Conservation (phyloP, 208 protist species). For the Acanthamoeba culbertsoni region DNA sequence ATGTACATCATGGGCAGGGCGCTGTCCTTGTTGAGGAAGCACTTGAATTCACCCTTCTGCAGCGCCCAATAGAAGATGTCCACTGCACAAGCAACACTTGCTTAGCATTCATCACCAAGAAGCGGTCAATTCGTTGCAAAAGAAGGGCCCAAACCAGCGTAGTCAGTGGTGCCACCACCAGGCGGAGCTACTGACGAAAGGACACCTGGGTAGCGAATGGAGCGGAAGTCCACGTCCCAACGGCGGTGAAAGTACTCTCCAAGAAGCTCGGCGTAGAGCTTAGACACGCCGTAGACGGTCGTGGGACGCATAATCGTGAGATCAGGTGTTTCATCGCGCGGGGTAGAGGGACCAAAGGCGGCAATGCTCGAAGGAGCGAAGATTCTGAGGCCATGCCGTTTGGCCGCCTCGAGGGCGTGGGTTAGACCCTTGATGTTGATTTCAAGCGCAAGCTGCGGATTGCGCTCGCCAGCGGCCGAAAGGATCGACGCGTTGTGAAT, state of each 20-base stretch:
- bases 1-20: conserved; percentile 91
- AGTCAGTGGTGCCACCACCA: conserved; percentile 82
- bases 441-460: conserved; percentile 81
- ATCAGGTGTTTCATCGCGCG: conserved; percentile 85
- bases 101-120: no score
- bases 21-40: conserved; percentile 82
- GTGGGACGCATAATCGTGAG: conserved; percentile 86
- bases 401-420: conserved; percentile 83
- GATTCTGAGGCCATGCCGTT: conserved; percentile 77
- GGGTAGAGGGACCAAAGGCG: conserved; percentile 82
- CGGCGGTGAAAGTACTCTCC: conserved; percentile 87
- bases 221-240: conserved; percentile 89
- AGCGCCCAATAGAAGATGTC: conserved; percentile 88
- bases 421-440: conserved; percentile 86
- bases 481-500: conserved; percentile 87
- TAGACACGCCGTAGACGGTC: conserved; percentile 90
- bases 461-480: conserved; percentile 85
- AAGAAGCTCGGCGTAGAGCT: conserved; percentile 89
- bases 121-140: no score
- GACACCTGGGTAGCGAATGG: conserved; percentile 87
- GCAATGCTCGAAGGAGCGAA: conserved; percentile 89
- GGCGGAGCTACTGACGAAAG: conserved; percentile 84
- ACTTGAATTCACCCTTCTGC: conserved; percentile 78
- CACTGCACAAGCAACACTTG: no score
- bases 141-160: conserved; percentile 63